Evolutionary conservation across 1,284 basidiomycete genomes (phyloP).

Genomic region (Ganoderma boninense): DNA sequence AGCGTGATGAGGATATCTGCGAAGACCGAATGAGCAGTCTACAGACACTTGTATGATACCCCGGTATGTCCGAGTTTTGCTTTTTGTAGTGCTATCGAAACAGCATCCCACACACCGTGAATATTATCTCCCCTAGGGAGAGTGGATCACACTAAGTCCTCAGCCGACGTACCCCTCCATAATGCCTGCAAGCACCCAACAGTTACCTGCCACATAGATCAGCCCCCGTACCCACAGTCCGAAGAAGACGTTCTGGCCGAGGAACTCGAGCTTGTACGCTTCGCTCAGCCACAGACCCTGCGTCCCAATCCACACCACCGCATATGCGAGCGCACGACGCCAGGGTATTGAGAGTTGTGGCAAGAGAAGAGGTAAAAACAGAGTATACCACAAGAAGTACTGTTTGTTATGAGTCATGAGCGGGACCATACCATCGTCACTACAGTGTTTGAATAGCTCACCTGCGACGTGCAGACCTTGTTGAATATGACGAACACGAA

Average conservation of each 20-base stretch:
- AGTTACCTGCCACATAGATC: slow-evolving; percentile 77
- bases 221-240: slow-evolving; percentile 83
- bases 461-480: slow-evolving; percentile 98
- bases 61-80: slow-evolving; percentile 17
- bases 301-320: slow-evolving; percentile 76
- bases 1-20: background rate
- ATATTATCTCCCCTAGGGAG: background rate
- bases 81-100: slow-evolving; percentile 28
- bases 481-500: slow-evolving; percentile 93
- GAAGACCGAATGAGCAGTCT: background rate
- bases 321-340: slow-evolving; percentile 49
- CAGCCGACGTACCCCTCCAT: slow-evolving; percentile 56
- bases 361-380: slow-evolving; percentile 87
- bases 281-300: slow-evolving; percentile 89
- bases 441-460: slow-evolving; percentile 45
- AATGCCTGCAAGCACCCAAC: slow-evolving; percentile 76
- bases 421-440: too few relatives aligned
- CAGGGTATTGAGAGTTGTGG: slow-evolving; percentile 67
- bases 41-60: slow-evolving; percentile 23
- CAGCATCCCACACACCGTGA: slow-evolving; percentile 6
- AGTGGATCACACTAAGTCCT: too few relatives aligned
- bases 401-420: slow-evolving; percentile 43
- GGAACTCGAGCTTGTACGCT: slow-evolving; percentile 91
- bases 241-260: slow-evolving; percentile 77
- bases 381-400: slow-evolving; percentile 99